phyloP scores from a whole-genome alignment of 2,329 filamentous ascomycete species.

The Aspergillus phoenicis region DNA sequence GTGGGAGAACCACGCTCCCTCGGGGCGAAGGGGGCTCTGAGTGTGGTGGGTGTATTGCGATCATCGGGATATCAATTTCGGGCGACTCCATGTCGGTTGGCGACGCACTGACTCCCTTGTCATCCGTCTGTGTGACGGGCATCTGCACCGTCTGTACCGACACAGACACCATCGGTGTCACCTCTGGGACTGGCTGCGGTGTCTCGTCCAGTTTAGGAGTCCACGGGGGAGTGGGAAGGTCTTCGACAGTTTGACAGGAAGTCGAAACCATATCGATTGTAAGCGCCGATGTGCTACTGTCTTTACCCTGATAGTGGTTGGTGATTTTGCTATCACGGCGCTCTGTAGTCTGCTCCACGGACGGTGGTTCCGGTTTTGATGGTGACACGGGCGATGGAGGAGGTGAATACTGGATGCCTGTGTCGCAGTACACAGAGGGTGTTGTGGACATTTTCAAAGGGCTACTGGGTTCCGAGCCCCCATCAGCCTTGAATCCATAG shows the following conservation, averaged over 20 bases:
- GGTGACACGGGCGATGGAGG: conserved; percentile 66
- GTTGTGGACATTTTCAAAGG: conserved; percentile 54
- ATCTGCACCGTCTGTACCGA: conserved; percentile 41
- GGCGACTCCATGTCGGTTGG: conserved; percentile 17
- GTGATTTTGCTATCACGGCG: not conserved
- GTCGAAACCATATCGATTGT: conserved; percentile 44
- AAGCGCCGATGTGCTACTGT: conserved; percentile 35
- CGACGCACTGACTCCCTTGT: conserved; percentile 17
- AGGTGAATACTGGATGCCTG: conserved; percentile 80
- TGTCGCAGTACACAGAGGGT: conserved; percentile 66
- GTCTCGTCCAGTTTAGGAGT: conserved; percentile 35
- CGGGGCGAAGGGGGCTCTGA: conserved; percentile 80
- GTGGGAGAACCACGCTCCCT: conserved; percentile 73
- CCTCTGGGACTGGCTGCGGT: conserved; percentile 15
- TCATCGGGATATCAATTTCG: conserved; percentile 70
- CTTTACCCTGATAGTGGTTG: conserved; percentile 26
- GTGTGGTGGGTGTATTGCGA: conserved; percentile 85
- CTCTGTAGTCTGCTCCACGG: conserved; percentile 5
- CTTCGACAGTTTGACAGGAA: conserved; percentile 47
- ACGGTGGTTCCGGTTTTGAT: conserved; percentile 18
- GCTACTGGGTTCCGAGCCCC: conserved; percentile 37
- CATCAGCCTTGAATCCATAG: conserved; percentile 27
- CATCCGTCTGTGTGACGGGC: conserved; percentile 17
- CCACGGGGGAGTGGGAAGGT: conserved; percentile 39
- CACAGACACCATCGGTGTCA: conserved; percentile 28